Base-by-base conservation (phyloP, 768 basidiomycete species). In the Phylloporus rhodoxanthus region DNA sequence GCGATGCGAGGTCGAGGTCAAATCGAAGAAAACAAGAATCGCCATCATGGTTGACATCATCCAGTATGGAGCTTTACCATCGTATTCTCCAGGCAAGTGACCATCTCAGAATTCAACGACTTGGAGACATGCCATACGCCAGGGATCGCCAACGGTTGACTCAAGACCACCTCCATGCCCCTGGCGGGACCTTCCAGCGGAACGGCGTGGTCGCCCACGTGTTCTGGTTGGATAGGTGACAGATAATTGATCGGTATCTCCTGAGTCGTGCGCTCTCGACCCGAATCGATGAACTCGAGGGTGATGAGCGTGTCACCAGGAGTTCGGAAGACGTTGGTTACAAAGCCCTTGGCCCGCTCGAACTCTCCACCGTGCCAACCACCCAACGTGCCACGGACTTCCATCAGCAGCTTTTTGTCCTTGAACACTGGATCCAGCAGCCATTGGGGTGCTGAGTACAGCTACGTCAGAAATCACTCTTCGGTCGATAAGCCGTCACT, bases 121-220 rank as follows among this genome's bases (percentile, higher is more conserved):
- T 38, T 58, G 30, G 47, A 47, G 13, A 68, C 66, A 13, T 47
- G 44, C 65, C 65, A 67, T 30, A 58, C 32, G 0, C 29, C 60
- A 4, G 57, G 55, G 30, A 32, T 21, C 34, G 73, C 67, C 25
- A 70, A 57, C 26, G 58, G 55, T 49, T 75, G 70, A 30, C 74
- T 62, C 50, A 82, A 64, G 34, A 76, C 68, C 50, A 81, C 72
- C 47, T 72, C 64, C 19, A 60, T 62, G 15, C 77, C 78, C 54
- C 68, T 75, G 32, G 64, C 52, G 17, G 57, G 49, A 1, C 79
- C 81, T 5, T 70, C 69, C 45, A 82, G 63, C 19, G 74, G 70
- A 36, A 85, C 52, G 5, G 80, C 83, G 33, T 71, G 72, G 37
- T 82, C 75, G 8, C 71, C 74, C 37, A 64, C 68, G 11, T 56